Conservation (phyloP, 495 filamentous ascomycete genomes). For the Penicillium ochrochloron region DNA sequence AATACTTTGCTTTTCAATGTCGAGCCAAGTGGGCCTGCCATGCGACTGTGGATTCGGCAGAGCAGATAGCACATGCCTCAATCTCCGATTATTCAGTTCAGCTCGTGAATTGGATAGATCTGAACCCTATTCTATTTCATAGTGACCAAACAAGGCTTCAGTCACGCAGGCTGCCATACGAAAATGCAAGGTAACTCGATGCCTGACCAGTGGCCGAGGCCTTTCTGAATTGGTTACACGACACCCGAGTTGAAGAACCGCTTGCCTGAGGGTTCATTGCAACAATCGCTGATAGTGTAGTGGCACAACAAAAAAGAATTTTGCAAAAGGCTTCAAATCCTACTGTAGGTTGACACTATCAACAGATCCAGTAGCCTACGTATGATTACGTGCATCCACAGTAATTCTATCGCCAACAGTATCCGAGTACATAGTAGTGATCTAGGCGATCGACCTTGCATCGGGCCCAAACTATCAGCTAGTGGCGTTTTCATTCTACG, state of each 20-base stretch:
- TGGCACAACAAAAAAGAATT: background rate
- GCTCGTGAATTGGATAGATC: background rate
- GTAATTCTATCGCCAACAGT: background rate
- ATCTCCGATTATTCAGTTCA: background rate
- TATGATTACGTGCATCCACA: background rate
- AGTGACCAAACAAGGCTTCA: background rate
- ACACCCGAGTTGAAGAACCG: slow-evolving; percentile 2
- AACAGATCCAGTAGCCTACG: background rate
- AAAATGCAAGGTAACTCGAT: background rate
- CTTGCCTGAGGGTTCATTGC: background rate
- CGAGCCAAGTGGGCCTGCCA: slow-evolving; percentile 18
- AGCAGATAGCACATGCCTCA: background rate
- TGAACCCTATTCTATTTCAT: background rate
- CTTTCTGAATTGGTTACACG: background rate
- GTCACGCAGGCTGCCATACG: slow-evolving; percentile 9
- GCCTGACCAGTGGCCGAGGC: background rate
- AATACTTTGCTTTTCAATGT: background rate
- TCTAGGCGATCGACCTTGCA: slow-evolving; percentile 30
- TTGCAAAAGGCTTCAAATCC: background rate
- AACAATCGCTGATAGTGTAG: background rate
- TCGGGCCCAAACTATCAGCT: slow-evolving; percentile 26
- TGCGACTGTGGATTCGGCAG: slow-evolving; percentile 8
- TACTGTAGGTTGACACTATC: background rate
- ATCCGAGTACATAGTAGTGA: background rate
- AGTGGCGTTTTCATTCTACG: slow-evolving; percentile 24